These are phyloP conservation scores for Neopestalotiopsis sp. DNA, from an alignment of 2,329 filamentous ascomycete genomes.

Conservation along the genomic window DNA sequence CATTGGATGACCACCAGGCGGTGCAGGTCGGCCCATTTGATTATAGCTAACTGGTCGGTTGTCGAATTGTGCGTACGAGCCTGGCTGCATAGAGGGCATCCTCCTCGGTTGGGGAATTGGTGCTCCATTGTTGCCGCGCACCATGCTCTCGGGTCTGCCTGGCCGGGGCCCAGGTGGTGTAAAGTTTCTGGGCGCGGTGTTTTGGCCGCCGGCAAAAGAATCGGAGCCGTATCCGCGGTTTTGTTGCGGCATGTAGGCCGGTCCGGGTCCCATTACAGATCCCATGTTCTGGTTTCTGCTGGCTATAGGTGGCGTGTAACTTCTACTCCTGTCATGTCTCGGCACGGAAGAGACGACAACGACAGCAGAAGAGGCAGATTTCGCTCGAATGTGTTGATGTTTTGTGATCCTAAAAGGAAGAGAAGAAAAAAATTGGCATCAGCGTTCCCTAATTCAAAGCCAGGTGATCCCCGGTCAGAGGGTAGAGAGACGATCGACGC, in stretches of 20 bases:
- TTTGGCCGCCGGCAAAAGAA: constrained; percentile 23
- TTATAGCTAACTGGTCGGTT: constrained; percentile 31
- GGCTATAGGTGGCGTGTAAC: constrained; percentile 22
- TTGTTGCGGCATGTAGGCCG: constrained; percentile 25
- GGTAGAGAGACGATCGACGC: constrained; percentile 14
- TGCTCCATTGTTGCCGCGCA: constrained; percentile 23
- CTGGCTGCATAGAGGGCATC: constrained; percentile 24
- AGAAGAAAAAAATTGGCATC: constrained; percentile 17
- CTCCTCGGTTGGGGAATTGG: constrained; percentile 9
- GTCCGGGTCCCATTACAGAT: constrained; percentile 27
- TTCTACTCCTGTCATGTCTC: constrained; percentile 29
- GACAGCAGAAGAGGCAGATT: constrained; percentile 31
- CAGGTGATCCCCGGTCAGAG: constrained; percentile 11
- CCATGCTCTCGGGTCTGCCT: constrained; percentile 27
- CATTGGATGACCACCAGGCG: constrained; percentile 8
- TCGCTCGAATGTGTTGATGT: constrained; percentile 25
- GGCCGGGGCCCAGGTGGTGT: constrained; percentile 17
- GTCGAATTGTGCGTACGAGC: constrained; percentile 38
- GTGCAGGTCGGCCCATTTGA: constrained; percentile 22
- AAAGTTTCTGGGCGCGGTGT: constrained; percentile 20
- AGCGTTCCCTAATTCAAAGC: background rate
- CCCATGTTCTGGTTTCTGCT: constrained; percentile 24
- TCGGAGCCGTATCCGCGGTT: constrained; percentile 25
- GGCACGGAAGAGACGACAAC: constrained; percentile 24
- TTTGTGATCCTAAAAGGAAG: constrained; percentile 25